Conservation (phyloP, 2,329 filamentous ascomycete species). For the Arthrobotrys entomopaga region DNA sequence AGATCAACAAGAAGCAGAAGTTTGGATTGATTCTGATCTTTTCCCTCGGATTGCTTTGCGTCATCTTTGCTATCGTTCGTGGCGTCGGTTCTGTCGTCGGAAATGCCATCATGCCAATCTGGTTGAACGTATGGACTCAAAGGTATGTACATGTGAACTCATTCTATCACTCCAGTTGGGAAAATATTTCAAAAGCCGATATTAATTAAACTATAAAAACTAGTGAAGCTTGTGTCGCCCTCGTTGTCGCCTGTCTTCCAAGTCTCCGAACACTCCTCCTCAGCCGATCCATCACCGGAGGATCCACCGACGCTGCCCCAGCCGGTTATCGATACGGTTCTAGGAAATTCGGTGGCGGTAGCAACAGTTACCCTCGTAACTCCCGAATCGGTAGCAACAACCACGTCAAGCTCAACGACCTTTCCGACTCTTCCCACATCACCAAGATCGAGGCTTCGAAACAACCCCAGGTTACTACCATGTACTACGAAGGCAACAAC, state of each 20-base stretch:
- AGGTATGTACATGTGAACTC: conserved; percentile 22
- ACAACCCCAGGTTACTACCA: conserved; percentile 38
- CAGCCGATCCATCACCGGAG: conserved; percentile 32
- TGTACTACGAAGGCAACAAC: conserved; percentile 47
- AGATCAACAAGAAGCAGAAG: conserved; percentile 59
- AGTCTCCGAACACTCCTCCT: conserved; percentile 48
- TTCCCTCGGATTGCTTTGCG: conserved; percentile 59
- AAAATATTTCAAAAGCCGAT: not conserved
- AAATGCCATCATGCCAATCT: conserved; percentile 49
- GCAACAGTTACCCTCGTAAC: conserved; percentile 38
- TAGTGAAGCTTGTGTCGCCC: conserved; percentile 50
- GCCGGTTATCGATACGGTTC: conserved; percentile 47
- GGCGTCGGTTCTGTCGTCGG: conserved; percentile 55
- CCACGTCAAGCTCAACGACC: conserved; percentile 48
- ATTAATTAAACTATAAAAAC: conserved; percentile 12
- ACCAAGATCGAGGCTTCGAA: conserved; percentile 44
- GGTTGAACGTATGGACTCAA: conserved; percentile 52
- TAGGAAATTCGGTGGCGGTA: conserved; percentile 36
- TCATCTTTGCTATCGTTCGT: conserved; percentile 60
- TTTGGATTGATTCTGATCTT: conserved; percentile 59
- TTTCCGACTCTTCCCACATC: conserved; percentile 50
- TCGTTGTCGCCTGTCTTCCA: conserved; percentile 53
- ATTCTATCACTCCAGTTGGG: not conserved
- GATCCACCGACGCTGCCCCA: conserved; percentile 28
- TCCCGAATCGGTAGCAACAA: conserved; percentile 26